These are phyloP conservation scores for Mycena floridula DNA, from an alignment of 768 basidiomycete genomes.

Conservation along the genomic window DNA sequence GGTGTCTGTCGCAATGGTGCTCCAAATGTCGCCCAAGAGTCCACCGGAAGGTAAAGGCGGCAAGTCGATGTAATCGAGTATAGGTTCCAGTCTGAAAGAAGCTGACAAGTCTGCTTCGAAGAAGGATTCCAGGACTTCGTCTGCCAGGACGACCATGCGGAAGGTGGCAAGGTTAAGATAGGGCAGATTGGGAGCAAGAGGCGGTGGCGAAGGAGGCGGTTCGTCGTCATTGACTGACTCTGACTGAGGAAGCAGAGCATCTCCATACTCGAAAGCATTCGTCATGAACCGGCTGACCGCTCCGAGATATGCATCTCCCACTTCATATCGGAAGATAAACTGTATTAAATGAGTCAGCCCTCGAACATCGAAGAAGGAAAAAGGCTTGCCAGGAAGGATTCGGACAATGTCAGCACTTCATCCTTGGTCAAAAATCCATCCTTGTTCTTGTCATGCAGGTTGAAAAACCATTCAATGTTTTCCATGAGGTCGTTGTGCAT, in stretches of 20 bases:
- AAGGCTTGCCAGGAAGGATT: constrained; percentile 76
- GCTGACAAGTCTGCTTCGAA: constrained; percentile 88
- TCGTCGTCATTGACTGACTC: constrained; percentile 31
- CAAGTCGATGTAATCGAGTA: constrained; percentile 65
- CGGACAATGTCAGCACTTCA: constrained; percentile 91
- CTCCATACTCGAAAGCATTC: constrained; percentile 97
- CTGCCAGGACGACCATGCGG: constrained; percentile 97
- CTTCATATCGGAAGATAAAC: constrained; percentile 98
- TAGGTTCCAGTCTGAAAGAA: constrained; percentile 76
- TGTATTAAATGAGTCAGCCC: constrained; percentile 24
- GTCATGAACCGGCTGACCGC: constrained; percentile 97
- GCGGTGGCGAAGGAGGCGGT: constrained; percentile 33
- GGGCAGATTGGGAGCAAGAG: constrained; percentile 72
- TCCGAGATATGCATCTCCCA: constrained; percentile 94
- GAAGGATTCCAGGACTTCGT: constrained; percentile 94
- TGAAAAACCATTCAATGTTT: constrained; percentile 98
- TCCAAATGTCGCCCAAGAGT: constrained; percentile 81
- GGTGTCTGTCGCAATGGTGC: constrained; percentile 81
- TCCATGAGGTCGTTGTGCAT: constrained; percentile 98
- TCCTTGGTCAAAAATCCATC: constrained; percentile 95
- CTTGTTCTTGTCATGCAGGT: constrained; percentile 91
- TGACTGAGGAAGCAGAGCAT: constrained; percentile 69
- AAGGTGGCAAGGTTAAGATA: constrained; percentile 94
- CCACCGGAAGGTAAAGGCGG: constrained; percentile 49
- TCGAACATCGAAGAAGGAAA: constrained; percentile 3